Base-by-base conservation (phyloP, 2,329 filamentous ascomycete species). In the Xylaria polymorpha region DNA sequence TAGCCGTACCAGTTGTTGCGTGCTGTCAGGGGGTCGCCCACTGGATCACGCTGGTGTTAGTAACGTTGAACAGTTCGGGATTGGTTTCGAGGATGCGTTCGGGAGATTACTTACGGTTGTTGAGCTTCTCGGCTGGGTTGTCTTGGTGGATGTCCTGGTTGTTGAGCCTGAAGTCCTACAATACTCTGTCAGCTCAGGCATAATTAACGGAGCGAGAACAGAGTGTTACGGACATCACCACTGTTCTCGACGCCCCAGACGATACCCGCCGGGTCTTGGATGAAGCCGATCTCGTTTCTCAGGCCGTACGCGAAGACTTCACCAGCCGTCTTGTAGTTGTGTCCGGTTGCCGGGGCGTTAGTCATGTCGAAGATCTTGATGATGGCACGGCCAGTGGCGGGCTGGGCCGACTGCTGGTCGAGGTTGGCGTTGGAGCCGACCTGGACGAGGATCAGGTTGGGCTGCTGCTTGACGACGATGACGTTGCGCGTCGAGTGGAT, bases 41-140 rank as follows among this genome's bases (percentile, higher is more conserved):
- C 77, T 79, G n/a, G 8, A 6, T 59, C 7, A 18, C n/a, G 20
- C 0, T 1, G 32, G 2, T 62, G 20, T 67, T 53, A 67, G 65
- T 41, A 1, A 1, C 8, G 29, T 12, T 58, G 22, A 20, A 0
- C 4, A 29, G 15, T 1, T 39, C 14, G 20, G 32, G 20, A 37
- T 25, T 32, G 12, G 6, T n/a, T 5, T 8, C 43, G 46, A 15
- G 18, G 15, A 29, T 37, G 22, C 8, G 8, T 35, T 6, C 29
- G 37, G 20, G 7, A 4, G 15, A 18, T n/a, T n/a, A 69, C 77
- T 71, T 73, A 79, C 88, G 83, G 78, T 87, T 90, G 78, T 91
- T 91, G 73, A 91, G 78, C 78, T 91, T 87, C 74, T 91, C 89
- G 3, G 86, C 88, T 0, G 89, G 89, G 74, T 91, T 91, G 76